A percentile compares a stretch with the other conserved stretches of the same genome.
Conservation (phyloP, 768 basidiomycete species). For the Postia placenta region DNA sequence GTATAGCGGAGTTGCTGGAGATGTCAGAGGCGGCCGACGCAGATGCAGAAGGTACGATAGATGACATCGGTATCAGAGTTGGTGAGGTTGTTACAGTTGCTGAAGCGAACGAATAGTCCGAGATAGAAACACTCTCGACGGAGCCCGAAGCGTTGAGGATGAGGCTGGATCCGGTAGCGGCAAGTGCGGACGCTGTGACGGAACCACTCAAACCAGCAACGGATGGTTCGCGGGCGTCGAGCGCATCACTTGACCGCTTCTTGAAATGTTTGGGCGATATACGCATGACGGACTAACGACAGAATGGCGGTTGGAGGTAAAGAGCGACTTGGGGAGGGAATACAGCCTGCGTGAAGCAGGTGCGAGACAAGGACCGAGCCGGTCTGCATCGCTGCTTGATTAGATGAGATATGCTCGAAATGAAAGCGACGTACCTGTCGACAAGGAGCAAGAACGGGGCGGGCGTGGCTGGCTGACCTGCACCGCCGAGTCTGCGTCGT, state of each 20-base stretch:
- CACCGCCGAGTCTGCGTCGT: too few relatives aligned
- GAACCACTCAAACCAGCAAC: not conserved
- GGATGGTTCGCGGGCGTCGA: not conserved
- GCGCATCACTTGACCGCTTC: slow-evolving; percentile 1
- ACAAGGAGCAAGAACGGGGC: too few relatives aligned
- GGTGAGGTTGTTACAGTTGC: not conserved
- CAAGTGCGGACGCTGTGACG: not conserved
- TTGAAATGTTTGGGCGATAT: slow-evolving; percentile 6
- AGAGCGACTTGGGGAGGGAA: slow-evolving; percentile 11
- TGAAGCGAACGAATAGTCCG: not conserved
- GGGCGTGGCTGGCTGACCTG: too few relatives aligned
- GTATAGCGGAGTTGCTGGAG: slow-evolving; percentile 8
- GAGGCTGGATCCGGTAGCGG: not conserved
- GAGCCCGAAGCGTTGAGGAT: slow-evolving; percentile 3
- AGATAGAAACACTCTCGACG: not conserved
- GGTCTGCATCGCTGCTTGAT: too few relatives aligned
- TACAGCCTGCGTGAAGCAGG: slow-evolving; percentile 2
- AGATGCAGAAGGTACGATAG: slow-evolving; percentile 4
- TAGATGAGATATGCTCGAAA: too few relatives aligned
- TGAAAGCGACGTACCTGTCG: too few relatives aligned
- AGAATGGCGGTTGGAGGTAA: slow-evolving; percentile 11
- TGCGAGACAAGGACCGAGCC: too few relatives aligned
- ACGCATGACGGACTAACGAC: slow-evolving; percentile 11
- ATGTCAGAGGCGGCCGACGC: slow-evolving; percentile 2
- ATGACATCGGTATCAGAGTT: not conserved